Percentiles rank a stretch among this genome's conserved stretches.
Evolutionary conservation across 1,139 yeast genomes (phyloP).

Genomic region (Suhomyces panamericanus): DNA sequence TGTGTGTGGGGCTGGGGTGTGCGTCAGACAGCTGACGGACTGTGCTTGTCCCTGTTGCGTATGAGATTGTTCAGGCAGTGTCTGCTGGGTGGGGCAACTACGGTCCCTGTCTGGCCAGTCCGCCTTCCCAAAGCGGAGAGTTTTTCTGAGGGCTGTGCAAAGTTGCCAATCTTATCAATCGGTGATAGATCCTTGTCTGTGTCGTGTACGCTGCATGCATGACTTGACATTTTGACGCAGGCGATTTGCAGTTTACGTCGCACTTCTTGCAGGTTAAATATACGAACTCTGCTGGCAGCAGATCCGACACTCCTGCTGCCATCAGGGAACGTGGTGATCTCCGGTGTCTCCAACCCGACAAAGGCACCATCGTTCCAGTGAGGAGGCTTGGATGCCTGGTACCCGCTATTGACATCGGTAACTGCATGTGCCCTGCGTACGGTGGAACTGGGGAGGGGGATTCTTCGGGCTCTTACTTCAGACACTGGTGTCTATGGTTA

Average conservation of each 20-base stretch:
- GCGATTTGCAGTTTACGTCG: conserved; percentile 1
- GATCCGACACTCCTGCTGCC: neutral
- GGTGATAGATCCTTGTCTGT: conserved; percentile 2
- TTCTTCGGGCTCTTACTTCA: too few species aligned
- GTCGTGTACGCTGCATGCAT: neutral
- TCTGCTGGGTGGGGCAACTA: neutral
- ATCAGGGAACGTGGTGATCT: neutral
- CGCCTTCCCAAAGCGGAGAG: neutral
- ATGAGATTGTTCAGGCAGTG: neutral
- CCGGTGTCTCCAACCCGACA: neutral
- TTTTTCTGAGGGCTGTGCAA: conserved; percentile 1
- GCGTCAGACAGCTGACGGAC: too few species aligned
- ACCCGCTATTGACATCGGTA: too few species aligned
- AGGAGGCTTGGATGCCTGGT: too few species aligned
- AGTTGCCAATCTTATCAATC: conserved; percentile 5
- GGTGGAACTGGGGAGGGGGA: too few species aligned
- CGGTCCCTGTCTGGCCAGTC: neutral
- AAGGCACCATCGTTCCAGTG: too few species aligned
- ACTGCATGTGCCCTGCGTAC: too few species aligned
- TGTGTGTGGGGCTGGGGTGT: too few species aligned
- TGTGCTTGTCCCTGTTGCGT: too few species aligned
- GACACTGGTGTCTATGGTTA: too few species aligned
- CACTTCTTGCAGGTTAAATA: conserved; percentile 4
- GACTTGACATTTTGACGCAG: conserved; percentile 4
- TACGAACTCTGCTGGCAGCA: neutral